A percentile compares a stretch with the other conserved stretches of the same genome.
Conservation (phyloP, 1,139 yeast species). For the Diutina neorugosa region DNA sequence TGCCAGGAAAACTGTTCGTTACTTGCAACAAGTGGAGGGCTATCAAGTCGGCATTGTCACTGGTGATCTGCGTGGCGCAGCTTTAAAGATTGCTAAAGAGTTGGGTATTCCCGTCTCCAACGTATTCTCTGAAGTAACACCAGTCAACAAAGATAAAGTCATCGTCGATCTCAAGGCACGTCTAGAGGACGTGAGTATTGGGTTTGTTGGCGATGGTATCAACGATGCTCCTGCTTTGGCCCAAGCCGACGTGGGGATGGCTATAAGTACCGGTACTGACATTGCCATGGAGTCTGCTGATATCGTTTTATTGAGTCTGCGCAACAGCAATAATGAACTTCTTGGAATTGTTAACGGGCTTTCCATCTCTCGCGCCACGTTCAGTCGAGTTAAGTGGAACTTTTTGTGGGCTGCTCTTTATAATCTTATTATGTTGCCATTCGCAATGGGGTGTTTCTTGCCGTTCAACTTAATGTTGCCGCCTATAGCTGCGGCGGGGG, state of each 20-base stretch:
- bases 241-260: conserved; percentile 79
- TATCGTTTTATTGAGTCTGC: conserved; percentile 47
- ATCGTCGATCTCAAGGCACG: conserved; percentile 45
- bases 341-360: conserved; percentile 63
- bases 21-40: conserved; percentile 37
- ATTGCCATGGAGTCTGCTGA: conserved; percentile 96
- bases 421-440: conserved; percentile 80
- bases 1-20: conserved; percentile 46
- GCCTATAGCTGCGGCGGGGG: conserved; percentile 85
- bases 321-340: conserved; percentile 27
- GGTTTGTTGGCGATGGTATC: conserved; percentile 94
- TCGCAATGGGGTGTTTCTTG: conserved; percentile 84
- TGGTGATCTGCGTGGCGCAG: conserved; percentile 67
- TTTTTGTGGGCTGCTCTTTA: conserved; percentile 80
- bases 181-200: conserved; percentile 32
- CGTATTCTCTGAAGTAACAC: conserved; percentile 68
- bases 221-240: conserved; percentile 95
- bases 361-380: conserved; percentile 59
- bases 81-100: conserved; percentile 49
- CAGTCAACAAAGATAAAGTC: conserved; percentile 63
- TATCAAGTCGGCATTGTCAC: conserved; percentile 79
- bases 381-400: conserved; percentile 65
- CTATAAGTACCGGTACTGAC: conserved; percentile 87
- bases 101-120: conserved; percentile 56
- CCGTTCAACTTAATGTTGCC: conserved; percentile 72